These are phyloP conservation scores for Ascosphaera apis DNA, from an alignment of 2,329 filamentous ascomycete genomes.

Conservation along the genomic window DNA sequence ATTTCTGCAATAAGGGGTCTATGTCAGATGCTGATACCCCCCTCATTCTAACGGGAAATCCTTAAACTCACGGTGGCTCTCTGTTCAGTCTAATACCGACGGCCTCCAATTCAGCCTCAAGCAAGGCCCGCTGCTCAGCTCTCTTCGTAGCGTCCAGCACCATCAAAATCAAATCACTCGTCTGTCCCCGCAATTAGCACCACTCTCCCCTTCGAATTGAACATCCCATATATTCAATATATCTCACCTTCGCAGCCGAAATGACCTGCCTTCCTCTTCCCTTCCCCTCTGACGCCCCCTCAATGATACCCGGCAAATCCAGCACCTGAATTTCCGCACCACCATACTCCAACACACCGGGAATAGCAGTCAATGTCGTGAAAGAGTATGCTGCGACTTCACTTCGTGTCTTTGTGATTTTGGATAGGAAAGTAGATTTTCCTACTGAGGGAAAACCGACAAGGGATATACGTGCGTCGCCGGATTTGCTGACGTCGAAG, in stretches of 20 bases:
- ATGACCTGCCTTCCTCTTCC: slow-evolving; percentile 91
- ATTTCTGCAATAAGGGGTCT: slow-evolving; percentile 33
- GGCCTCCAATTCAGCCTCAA: slow-evolving; percentile 83
- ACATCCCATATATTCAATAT: neutral
- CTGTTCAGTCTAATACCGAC: slow-evolving; percentile 87
- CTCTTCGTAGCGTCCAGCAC: slow-evolving; percentile 89
- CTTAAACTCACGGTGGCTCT: slow-evolving; percentile 50
- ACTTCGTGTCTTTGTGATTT: slow-evolving; percentile 93
- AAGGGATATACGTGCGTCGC: slow-evolving; percentile 86
- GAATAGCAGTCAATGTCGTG: slow-evolving; percentile 92
- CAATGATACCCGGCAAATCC: slow-evolving; percentile 94
- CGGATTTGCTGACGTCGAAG: slow-evolving; percentile 82
- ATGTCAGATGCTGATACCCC: neutral
- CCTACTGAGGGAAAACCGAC: slow-evolving; percentile 98
- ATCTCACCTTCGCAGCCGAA: slow-evolving; percentile 60
- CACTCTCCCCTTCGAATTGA: neutral
- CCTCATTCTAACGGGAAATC: neutral
- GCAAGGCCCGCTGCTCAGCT: slow-evolving; percentile 68
- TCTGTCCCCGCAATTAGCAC: too few species aligned
- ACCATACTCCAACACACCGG: slow-evolving; percentile 89
- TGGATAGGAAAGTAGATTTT: slow-evolving; percentile 96
- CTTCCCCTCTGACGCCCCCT: slow-evolving; percentile 88
- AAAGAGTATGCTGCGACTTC: slow-evolving; percentile 93
- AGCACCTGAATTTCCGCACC: slow-evolving; percentile 96
- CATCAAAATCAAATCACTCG: slow-evolving; percentile 93